Evolutionary conservation across 2,329 filamentous ascomycete genomes (phyloP), one percentile per base, ranked within the genome.

Genomic region (Clonostachys byssicola): DNA sequence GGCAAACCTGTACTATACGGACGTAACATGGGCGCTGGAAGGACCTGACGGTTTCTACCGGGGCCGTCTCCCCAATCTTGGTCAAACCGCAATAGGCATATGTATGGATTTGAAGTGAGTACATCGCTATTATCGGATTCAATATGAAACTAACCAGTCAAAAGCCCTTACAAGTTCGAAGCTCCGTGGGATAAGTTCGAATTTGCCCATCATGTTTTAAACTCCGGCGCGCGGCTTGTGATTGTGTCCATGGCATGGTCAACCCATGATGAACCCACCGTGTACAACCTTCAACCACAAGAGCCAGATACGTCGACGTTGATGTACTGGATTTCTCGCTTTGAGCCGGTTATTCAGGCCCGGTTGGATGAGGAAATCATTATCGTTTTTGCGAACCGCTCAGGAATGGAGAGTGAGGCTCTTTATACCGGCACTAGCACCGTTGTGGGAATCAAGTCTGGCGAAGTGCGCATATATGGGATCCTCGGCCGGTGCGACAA

Each of bases 171-270:
- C 47, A 67, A 61, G 14, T 72, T 66, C 10, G 54, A 70, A 14
- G 63, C 66, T 0, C 65, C 68, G 0, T 72, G 69, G 69, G 34
- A 64, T 6, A 55, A 53, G 0, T 72, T 66, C 23, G 69, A 76
- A 46, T 73, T 73, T 13, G 75, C 74, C 0, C 76, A 69, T 20
- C 81, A 88, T 40, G 68, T 85, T 6, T 60, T 89, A 0, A 65
- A 80, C 2, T 65, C 67, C 0, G 58, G 73, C 0, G 77, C 85
- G 0, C 80, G 82, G 13, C 52, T 92, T 0, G 81, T 89, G 2
- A 79, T 91, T 34, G 54, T 92, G 0, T 81, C 79, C 5, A 92
- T 92, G 88, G 87, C 89, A 0, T 92, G 88, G 88, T 70, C 88
- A 34, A 89, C 86, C 2, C 71, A 62, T 47, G 81, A 72, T 51